Percentiles rank a stretch among this genome's conserved stretches.
These are phyloP conservation scores for Phytophthora megakarya DNA, from an alignment of 352 stramenopile species.

Conservation along the genomic window DNA sequence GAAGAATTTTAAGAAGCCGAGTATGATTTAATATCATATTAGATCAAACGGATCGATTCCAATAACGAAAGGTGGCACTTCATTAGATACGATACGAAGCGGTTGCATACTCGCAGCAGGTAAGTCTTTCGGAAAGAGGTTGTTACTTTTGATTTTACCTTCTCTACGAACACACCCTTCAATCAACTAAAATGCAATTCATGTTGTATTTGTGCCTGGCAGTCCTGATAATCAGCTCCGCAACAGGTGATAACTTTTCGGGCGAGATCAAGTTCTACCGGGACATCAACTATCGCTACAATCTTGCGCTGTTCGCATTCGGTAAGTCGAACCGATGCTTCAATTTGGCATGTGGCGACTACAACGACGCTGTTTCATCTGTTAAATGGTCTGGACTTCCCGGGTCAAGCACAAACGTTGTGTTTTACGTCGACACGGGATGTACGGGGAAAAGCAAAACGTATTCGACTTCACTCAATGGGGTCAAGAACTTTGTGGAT, in stretches of 20 bases:
- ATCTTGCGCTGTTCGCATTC: constrained; percentile 14
- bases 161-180: background rate
- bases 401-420: background rate
- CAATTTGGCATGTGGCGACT: constrained; percentile 16
- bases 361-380: constrained; percentile 22
- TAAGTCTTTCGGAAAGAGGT: background rate
- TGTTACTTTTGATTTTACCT: constrained; percentile 1
- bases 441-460: constrained; percentile 20
- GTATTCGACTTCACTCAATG: constrained; percentile 5
- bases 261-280: constrained; percentile 18
- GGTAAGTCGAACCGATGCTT: constrained; percentile 23
- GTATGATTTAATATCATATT: too few species aligned
- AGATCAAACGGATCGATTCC: too few species aligned
- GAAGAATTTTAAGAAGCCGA: too few species aligned
- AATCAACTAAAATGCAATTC: background rate
- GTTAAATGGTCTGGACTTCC: constrained; percentile 27
- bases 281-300: constrained; percentile 17
- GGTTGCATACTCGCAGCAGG: background rate
- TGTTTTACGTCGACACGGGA: constrained; percentile 16
- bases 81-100: background rate
- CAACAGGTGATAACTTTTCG: background rate
- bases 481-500: constrained; percentile 12
- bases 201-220: background rate
- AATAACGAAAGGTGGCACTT: background rate
- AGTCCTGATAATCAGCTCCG: background rate